phyloP scores from a whole-genome alignment of 768 basidiomycete genomes.

The Russula virescens region DNA sequence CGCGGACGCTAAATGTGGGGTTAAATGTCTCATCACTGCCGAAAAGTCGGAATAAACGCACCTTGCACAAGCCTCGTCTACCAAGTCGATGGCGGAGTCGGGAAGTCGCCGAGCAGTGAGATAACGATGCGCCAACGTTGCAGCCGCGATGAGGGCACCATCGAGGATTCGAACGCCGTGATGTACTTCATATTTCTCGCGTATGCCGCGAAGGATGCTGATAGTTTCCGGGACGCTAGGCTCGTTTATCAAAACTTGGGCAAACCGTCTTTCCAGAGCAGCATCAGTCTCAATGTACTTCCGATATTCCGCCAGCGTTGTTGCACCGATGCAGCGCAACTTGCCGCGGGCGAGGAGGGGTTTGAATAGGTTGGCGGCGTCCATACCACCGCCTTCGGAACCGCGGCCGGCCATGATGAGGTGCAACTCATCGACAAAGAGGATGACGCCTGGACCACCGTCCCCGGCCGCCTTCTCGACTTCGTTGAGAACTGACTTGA shows the following conservation, averaged over 20 bases:
- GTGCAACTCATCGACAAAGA: conserved; percentile 94
- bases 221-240: conserved; percentile 86
- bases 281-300: conserved; percentile 93
- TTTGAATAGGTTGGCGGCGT: conserved; percentile 89
- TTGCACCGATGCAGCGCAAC: conserved; percentile 76
- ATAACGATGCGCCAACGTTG: conserved; percentile 89
- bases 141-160: conserved; percentile 81
- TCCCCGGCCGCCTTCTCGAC: conserved; percentile 83
- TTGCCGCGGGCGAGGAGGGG: conserved; percentile 87
- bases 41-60: conserved; percentile 31
- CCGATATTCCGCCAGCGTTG: conserved; percentile 86
- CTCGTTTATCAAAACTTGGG: conserved; percentile 90
- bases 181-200: conserved; percentile 85
- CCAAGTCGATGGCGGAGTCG: conserved; percentile 84
- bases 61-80: conserved; percentile 91
- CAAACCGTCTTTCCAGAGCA: conserved; percentile 86
- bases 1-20: conserved; percentile 56
- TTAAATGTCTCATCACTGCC: neutral
- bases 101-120: conserved; percentile 75
- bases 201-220: conserved; percentile 88
- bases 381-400: conserved; percentile 83
- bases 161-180: conserved; percentile 89
- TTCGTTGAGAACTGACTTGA: conserved; percentile 88
- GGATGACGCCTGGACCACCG: conserved; percentile 65
- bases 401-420: conserved; percentile 90